phyloP scores from a whole-genome alignment of 140 eudicot species.

The Stevia rebaudiana region DNA sequence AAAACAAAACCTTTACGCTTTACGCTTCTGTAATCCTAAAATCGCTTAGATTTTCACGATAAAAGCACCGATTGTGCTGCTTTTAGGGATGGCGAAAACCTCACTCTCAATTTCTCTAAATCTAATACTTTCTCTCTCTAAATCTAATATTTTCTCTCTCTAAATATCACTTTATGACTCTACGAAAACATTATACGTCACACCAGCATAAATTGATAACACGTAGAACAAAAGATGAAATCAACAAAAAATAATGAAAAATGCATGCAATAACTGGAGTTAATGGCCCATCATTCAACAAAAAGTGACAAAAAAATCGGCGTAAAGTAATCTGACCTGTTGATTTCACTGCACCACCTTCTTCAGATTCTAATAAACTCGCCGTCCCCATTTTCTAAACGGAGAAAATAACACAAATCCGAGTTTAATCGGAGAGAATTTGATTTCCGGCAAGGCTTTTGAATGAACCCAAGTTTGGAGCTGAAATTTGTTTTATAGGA shows the following conservation, averaged over 20 bases:
- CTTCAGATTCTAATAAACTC: conserved; percentile 27
- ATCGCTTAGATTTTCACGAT: conserved; percentile 12
- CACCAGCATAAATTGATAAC: conserved; percentile 3
- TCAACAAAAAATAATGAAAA: neutral
- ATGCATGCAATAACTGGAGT: neutral
- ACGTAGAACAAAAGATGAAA: neutral
- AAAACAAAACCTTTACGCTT: conserved; percentile 11
- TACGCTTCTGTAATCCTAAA: neutral
- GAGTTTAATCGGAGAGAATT: neutral
- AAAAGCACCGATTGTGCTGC: neutral
- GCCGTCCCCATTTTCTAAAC: conserved; percentile 26
- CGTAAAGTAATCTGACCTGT: conserved; percentile 25
- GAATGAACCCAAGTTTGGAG: neutral
- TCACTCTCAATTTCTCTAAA: conserved; percentile 13
- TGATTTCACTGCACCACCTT: conserved; percentile 21
- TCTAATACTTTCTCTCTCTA: conserved; percentile 22
- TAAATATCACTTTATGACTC: conserved; percentile 19
- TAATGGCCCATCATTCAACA: neutral
- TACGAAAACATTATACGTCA: conserved; percentile 17
- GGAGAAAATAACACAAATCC: neutral
- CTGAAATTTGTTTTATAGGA: conserved; percentile 22
- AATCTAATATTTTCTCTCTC: conserved; percentile 17
- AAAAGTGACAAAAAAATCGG: neutral
- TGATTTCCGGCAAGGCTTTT: neutral
- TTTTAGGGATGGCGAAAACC: neutral